Conservation (phyloP, 2,329 filamentous ascomycete species). For the Colletotrichum tabaci region DNA sequence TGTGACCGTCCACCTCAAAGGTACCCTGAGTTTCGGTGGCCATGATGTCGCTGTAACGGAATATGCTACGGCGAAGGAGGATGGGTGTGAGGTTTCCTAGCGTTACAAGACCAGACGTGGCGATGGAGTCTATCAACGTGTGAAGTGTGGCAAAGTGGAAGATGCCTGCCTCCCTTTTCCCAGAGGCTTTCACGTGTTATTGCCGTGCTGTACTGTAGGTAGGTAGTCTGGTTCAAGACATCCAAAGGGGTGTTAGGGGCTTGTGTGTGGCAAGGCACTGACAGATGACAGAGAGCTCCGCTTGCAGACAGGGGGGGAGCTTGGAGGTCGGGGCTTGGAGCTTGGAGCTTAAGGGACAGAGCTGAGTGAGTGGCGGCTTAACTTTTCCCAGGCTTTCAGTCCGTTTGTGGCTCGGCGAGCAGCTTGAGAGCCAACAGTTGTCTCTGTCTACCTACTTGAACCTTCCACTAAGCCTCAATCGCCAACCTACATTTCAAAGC, state of each 20-base stretch:
- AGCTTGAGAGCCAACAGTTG: background rate
- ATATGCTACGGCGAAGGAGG: background rate
- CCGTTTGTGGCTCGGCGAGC: background rate
- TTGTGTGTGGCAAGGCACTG: background rate
- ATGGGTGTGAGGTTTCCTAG: background rate
- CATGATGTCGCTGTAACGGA: constrained; percentile 48
- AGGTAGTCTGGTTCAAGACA: constrained; percentile 17
- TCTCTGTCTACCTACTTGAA: too few relatives aligned
- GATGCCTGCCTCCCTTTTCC: constrained; percentile 7
- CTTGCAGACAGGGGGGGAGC: constrained; percentile 15
- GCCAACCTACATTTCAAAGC: background rate
- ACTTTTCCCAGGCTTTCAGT: constrained; percentile 9
- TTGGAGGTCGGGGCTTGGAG: background rate
- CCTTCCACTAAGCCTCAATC: background rate
- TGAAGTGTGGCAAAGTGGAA: background rate
- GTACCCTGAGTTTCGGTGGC: constrained; percentile 64
- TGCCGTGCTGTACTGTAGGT: background rate
- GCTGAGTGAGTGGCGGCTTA: background rate
- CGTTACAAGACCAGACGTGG: background rate
- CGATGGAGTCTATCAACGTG: background rate
- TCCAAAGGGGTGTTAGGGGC: constrained; percentile 11
- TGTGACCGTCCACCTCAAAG: constrained; percentile 61
- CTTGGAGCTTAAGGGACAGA: background rate
- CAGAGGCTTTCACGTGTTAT: constrained; percentile 22
- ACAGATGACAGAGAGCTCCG: constrained; percentile 8